A percentile compares a stretch with the other conserved stretches of the same genome.
phyloP scores from a whole-genome alignment of 208 protist species.

The Leishmania lainsoni region DNA sequence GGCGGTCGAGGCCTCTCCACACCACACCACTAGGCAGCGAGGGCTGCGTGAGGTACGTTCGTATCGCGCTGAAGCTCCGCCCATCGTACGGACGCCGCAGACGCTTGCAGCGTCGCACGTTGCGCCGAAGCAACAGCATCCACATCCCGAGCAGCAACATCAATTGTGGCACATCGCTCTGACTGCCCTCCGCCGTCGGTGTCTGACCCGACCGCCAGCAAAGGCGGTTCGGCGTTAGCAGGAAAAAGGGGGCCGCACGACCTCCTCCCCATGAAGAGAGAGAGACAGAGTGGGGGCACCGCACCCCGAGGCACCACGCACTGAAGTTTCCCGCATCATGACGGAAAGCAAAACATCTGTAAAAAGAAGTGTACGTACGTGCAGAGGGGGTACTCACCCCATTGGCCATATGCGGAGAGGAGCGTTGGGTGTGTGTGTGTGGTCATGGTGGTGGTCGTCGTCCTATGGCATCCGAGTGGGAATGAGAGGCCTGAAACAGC shows the following conservation, averaged over 20 bases:
- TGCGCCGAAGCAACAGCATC: too few relatives aligned
- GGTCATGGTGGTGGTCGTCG: not conserved
- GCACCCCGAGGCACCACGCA: not conserved
- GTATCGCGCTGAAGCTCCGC: too few relatives aligned
- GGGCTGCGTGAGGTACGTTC: not conserved
- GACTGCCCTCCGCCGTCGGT: not conserved
- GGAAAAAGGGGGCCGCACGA: not conserved
- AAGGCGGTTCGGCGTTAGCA: not conserved
- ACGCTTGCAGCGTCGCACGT: too few relatives aligned
- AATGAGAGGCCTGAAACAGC: too few relatives aligned
- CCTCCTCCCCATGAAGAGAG: not conserved
- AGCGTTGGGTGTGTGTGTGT: not conserved
- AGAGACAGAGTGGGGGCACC: too few relatives aligned
- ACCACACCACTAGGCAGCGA: not conserved
- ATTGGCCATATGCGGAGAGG: not conserved
- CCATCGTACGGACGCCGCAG: too few relatives aligned
- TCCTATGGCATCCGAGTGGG: too few relatives aligned
- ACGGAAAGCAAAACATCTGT: not conserved
- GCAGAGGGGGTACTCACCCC: not conserved
- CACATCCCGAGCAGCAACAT: too few relatives aligned
- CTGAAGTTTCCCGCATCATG: not conserved
- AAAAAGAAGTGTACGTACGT: not conserved
- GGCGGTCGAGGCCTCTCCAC: too few relatives aligned
- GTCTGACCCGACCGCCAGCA: not conserved
- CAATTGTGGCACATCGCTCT: not conserved